phyloP scores from a whole-genome alignment of 495 filamentous ascomycete genomes.

The Lentithecium fluviatile region DNA sequence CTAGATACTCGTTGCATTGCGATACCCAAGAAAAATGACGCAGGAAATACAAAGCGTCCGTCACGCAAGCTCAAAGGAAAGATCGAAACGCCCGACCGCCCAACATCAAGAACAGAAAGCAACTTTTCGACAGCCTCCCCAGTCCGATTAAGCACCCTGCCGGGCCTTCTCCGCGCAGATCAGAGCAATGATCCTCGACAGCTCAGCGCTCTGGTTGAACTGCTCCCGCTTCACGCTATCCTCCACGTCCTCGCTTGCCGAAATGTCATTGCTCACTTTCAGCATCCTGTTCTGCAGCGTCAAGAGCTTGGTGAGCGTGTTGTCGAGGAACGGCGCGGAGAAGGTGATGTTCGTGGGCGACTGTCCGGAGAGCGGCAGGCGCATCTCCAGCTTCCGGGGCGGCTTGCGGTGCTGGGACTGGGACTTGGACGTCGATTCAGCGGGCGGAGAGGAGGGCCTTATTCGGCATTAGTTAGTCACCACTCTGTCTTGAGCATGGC shows the following conservation, averaged over 20 bases:
- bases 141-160: conserved; percentile 35
- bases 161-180: conserved; percentile 49
- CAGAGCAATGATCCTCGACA: conserved; percentile 45
- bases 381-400: conserved; percentile 46
- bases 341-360: conserved; percentile 40
- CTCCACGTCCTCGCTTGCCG: conserved; percentile 38
- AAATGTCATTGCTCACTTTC: conserved; percentile 40
- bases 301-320: conserved; percentile 46
- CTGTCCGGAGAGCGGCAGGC: conserved; percentile 31
- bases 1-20: too few species aligned
- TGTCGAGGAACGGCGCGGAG: conserved; percentile 47
- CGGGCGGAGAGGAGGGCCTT: conserved; percentile 1
- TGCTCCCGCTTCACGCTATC: conserved; percentile 45
- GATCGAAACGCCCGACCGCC: background rate
- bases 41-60: too few species aligned
- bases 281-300: conserved; percentile 45
- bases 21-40: too few species aligned
- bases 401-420: conserved; percentile 28
- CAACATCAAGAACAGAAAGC: background rate
- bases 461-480: conserved; percentile 4
- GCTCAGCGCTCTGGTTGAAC: conserved; percentile 43
- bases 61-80: background rate
- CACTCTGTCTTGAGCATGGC: background rate
- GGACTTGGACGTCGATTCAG: conserved; percentile 15
- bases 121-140: background rate